Base-by-base conservation (phyloP, 805 yeast genomes). In the Teunomyces pallodes region DNA sequence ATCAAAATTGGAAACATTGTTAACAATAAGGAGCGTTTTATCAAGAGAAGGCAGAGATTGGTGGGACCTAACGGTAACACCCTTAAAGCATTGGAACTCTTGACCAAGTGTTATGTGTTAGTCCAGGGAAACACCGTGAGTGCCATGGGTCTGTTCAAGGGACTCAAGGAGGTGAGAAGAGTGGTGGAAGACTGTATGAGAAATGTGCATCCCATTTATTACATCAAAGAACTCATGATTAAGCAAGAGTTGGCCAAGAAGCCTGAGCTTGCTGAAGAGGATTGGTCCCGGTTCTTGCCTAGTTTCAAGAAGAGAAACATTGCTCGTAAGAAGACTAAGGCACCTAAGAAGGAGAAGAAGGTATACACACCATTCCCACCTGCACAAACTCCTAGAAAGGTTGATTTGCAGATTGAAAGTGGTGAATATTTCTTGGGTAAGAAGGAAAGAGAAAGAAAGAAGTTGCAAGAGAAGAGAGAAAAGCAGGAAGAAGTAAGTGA, bases 331-430 rank as follows among this genome's bases (percentile, higher is more conserved):
- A 86, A 86, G 77, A 87, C 94, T 51, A 82, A 80, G 69, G 82
- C 80, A 66, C 73, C 79, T 61, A 80, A 71, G 58, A 80, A 75
- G 58, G 84, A 80, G 69, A 77, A 79, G 78, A 91, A 86, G 70
- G 84, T 82, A 3, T 92, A 92, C 81, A 94, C 99, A 30, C 98
- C 99, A 64, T 94, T 94, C 90, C 99, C 99, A 74, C 98, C 99
- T 59, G 87, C 89, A 45, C 99, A 89, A 72, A 81, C 83, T 56
- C 99, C 98, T 63, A 86, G 98, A 77, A 91, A 94, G 87, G 77
- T 94, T 69, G 99, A 94, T 81, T 75, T 91, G 66, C 96, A 90
- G 74, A 90, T 94, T 69, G 99, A 94, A 70, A 84, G 95, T 75
- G 99, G 99, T 81, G 99, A 94, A 69, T 94, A 90, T 72, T 94